Percentiles rank a stretch among this genome's conserved stretches.
phyloP scores from a whole-genome alignment of 2,329 filamentous ascomycete genomes.

The Claviceps lovelessii region DNA sequence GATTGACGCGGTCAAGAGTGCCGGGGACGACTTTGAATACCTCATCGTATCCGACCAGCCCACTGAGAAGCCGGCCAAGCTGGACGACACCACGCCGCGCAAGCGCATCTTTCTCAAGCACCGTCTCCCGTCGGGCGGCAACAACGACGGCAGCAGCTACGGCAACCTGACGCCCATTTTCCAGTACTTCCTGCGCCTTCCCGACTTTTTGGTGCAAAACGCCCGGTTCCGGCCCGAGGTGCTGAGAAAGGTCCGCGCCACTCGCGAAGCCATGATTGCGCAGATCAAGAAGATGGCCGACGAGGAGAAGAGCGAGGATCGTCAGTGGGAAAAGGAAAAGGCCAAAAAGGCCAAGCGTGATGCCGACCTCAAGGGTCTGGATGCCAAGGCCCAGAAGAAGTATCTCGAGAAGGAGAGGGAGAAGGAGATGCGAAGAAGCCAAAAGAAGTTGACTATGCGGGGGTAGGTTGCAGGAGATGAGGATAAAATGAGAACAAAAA shows the following conservation, averaged over 20 bases:
- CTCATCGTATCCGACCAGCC: constrained; percentile 85
- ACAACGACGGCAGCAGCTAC: constrained; percentile 36
- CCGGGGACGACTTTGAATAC: constrained; percentile 69
- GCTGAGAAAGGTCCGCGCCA: constrained; percentile 63
- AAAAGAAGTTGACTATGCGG: constrained; percentile 41
- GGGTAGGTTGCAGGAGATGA: constrained; percentile 19
- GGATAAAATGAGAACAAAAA: too few relatives aligned
- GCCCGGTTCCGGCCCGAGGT: constrained; percentile 88
- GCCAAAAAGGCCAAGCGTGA: constrained; percentile 84
- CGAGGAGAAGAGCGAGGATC: constrained; percentile 67
- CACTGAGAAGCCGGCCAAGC: constrained; percentile 65
- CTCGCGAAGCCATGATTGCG: constrained; percentile 66
- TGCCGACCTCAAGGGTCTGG: constrained; percentile 59
- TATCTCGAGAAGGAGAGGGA: constrained; percentile 69
- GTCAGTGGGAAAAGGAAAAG: constrained; percentile 55
- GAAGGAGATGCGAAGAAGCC: constrained; percentile 47
- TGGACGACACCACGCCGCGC: constrained; percentile 69
- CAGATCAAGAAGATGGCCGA: constrained; percentile 70
- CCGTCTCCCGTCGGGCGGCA: constrained; percentile 43
- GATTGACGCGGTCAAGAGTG: constrained; percentile 60
- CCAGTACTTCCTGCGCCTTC: constrained; percentile 67
- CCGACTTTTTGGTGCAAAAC: constrained; percentile 60
- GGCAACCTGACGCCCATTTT: constrained; percentile 58
- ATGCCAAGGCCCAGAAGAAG: constrained; percentile 74
- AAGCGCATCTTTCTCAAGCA: constrained; percentile 78